Percentiles rank a stretch among this genome's conserved stretches.
Evolutionary conservation across 768 basidiomycete species (phyloP).

Genomic region (Chalciporus chontae): DNA sequence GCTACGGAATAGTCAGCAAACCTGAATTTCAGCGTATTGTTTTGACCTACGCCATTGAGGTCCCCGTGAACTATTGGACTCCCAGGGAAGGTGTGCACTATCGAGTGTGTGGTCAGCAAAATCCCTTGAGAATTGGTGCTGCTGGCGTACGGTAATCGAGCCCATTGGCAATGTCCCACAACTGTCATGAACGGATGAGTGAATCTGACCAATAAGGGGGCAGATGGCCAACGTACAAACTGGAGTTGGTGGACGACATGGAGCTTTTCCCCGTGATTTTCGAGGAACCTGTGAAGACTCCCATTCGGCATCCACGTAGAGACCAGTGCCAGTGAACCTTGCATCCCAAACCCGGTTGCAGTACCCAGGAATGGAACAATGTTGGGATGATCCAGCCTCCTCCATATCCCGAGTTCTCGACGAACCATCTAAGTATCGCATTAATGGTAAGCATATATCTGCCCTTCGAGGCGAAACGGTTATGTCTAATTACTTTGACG

Average conservation of each 20-base stretch:
- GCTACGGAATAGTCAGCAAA: neutral
- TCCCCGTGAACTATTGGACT: constrained; percentile 6
- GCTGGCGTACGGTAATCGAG: neutral
- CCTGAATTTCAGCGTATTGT: too few species aligned
- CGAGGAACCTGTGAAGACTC: constrained; percentile 17
- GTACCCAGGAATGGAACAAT: constrained; percentile 22
- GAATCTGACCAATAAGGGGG: neutral
- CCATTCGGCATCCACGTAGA: constrained; percentile 29
- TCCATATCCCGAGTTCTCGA: constrained; percentile 25
- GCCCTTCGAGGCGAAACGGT: neutral
- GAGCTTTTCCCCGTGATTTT: neutral
- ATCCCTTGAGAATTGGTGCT: neutral
- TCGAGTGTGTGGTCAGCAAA: neutral
- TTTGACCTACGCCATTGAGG: constrained; percentile 2
- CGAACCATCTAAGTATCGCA: constrained; percentile 11
- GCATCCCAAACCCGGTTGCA: constrained; percentile 21
- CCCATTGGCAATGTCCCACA: constrained; percentile 6
- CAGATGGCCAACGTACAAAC: neutral
- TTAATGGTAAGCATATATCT: neutral
- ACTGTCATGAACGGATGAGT: neutral
- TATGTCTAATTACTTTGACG: neutral
- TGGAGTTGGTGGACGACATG: neutral
- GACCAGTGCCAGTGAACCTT: constrained; percentile 19
- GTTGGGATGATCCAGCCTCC: constrained; percentile 16
- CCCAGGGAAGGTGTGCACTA: constrained; percentile 2